A percentile compares a stretch with the other conserved stretches of the same genome.
Evolutionary conservation across 2,329 filamentous ascomycete species (phyloP).

Genomic region (Neonectria faginata): DNA sequence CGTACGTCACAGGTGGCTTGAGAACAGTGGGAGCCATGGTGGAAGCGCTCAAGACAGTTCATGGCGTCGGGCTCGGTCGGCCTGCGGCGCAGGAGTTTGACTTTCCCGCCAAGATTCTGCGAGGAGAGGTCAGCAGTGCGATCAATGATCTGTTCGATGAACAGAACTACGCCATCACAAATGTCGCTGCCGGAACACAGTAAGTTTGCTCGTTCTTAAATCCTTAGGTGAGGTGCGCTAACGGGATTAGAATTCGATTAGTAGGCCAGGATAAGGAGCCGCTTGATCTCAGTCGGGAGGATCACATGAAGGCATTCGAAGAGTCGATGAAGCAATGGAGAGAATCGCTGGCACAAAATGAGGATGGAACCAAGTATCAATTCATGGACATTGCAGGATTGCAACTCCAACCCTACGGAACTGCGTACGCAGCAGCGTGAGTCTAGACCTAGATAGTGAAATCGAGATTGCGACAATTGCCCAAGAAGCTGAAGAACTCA

Average conservation of each 20-base stretch:
- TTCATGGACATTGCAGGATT: not conserved
- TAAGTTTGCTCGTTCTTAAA: not conserved
- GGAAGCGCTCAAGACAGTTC: constrained; percentile 52
- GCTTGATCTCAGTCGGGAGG: constrained; percentile 37
- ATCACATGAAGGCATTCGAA: not conserved
- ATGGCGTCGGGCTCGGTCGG: constrained; percentile 67
- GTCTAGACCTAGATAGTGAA: not conserved
- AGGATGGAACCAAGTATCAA: not conserved
- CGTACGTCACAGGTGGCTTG: constrained; percentile 69
- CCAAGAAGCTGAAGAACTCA: too few species aligned
- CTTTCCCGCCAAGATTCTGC: constrained; percentile 42
- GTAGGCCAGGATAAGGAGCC: constrained; percentile 43
- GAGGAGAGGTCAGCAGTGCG: constrained; percentile 19
- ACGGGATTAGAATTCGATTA: constrained; percentile 20
- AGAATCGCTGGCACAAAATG: not conserved
- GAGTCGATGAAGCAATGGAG: not conserved
- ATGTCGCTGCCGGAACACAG: not conserved
- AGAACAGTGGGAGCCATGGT: constrained; percentile 53
- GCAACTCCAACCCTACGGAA: not conserved
- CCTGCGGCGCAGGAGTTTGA: constrained; percentile 50
- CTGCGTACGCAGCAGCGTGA: not conserved
- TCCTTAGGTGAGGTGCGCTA: constrained; percentile 6
- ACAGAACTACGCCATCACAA: not conserved
- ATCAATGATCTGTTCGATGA: not conserved
- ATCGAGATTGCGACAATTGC: too few species aligned